phyloP scores from a whole-genome alignment of 805 yeast genomes.

The Wickerhamomyces tratensis region DNA sequence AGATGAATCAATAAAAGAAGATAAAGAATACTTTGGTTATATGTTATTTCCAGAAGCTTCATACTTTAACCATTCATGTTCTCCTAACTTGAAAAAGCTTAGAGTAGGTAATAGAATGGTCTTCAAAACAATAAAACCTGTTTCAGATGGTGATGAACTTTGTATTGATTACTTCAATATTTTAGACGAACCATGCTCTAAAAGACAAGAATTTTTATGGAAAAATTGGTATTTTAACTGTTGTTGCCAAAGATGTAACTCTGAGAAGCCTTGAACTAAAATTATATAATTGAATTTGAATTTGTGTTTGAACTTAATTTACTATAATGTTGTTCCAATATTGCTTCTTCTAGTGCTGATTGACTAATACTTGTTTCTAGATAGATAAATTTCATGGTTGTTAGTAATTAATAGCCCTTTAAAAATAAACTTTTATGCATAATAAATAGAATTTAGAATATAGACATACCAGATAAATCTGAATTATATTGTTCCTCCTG shows the following conservation, averaged over 20 bases:
- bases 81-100: conserved; percentile 41
- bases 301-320: not conserved
- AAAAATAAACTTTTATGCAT: not conserved
- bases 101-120: conserved; percentile 28
- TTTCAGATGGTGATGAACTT: conserved; percentile 36
- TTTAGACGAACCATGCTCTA: conserved; percentile 26
- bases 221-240: conserved; percentile 56
- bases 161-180: conserved; percentile 55
- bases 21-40: conserved; percentile 48
- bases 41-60: conserved; percentile 55
- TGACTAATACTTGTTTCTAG: conserved; percentile 24
- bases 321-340: conserved; percentile 16
- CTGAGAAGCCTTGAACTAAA: conserved; percentile 10
- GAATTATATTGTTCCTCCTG: conserved; percentile 4
- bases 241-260: conserved; percentile 36
- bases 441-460: not conserved
- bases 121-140: conserved; percentile 32
- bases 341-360: conserved; percentile 32
- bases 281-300: conserved; percentile 16
- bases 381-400: not conserved
- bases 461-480: conserved; percentile 22
- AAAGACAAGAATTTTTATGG: conserved; percentile 31
- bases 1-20: conserved; percentile 27
- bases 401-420: conserved; percentile 1
- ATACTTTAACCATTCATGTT: conserved; percentile 59